Percentiles rank a stretch among this genome's conserved stretches.
Conservation (phyloP, 2,329 filamentous ascomycete species). For the Diaporthe sp. region DNA sequence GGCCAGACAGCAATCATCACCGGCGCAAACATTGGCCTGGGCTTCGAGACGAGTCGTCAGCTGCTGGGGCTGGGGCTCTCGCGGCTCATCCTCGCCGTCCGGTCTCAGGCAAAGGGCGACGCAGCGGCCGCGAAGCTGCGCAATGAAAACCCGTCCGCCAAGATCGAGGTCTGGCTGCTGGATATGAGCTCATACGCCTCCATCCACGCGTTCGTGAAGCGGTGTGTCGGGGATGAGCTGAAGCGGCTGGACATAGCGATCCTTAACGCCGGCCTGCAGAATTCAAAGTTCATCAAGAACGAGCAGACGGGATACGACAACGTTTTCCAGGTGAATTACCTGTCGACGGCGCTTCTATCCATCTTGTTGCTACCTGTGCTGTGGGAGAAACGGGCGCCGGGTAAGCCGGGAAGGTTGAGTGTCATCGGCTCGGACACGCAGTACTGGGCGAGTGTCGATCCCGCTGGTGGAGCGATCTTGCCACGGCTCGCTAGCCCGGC, state of each 20-base stretch:
- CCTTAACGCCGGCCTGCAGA: constrained; percentile 20
- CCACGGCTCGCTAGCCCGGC: not conserved
- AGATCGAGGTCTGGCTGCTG: constrained; percentile 31
- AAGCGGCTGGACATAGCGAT: constrained; percentile 14
- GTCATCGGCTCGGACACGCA: constrained; percentile 6
- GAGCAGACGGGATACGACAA: constrained; percentile 20
- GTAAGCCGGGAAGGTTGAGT: constrained; percentile 3
- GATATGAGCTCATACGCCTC: constrained; percentile 28
- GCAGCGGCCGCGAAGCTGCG: constrained; percentile 36
- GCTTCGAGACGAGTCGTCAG: constrained; percentile 38
- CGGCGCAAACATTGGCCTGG: constrained; percentile 36
- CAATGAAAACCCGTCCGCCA: constrained; percentile 9
- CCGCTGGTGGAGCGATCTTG: not conserved
- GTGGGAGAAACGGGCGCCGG: not conserved
- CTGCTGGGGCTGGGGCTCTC: constrained; percentile 36
- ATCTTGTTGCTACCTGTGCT: constrained; percentile 17
- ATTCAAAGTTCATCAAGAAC: not conserved
- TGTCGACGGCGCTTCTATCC: constrained; percentile 10
- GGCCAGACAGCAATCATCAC: constrained; percentile 32
- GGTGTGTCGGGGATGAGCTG: constrained; percentile 2
- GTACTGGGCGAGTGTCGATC: constrained; percentile 2
- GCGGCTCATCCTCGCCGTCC: constrained; percentile 40
- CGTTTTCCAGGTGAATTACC: constrained; percentile 26
- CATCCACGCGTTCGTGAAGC: constrained; percentile 1
- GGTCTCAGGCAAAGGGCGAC: constrained; percentile 35